Conservation (phyloP, 257 asterid genomes). For the Penstemon newberryi region DNA sequence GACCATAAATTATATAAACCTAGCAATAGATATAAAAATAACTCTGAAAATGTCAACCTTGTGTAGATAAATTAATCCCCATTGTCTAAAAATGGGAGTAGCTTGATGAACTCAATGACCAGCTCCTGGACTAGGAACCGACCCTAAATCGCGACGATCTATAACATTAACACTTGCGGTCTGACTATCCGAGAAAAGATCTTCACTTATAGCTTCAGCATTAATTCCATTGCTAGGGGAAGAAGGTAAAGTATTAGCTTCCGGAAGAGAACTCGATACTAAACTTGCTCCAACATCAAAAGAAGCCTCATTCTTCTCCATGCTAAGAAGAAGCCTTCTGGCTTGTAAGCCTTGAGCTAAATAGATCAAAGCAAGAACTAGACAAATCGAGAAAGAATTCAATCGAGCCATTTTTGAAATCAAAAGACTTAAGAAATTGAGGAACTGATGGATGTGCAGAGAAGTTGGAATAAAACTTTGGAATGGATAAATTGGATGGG, state of each 20-base stretch:
- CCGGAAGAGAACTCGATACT: not conserved
- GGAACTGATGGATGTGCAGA: not conserved
- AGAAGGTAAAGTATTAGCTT: constrained; percentile 5
- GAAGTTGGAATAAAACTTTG: not conserved
- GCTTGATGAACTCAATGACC: constrained; percentile 20
- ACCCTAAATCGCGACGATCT: constrained; percentile 18
- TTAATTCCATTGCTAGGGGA: not conserved
- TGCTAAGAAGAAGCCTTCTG: not conserved
- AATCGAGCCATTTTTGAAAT: constrained; percentile 4
- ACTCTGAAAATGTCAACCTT: too few relatives aligned
- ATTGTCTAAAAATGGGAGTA: not conserved
- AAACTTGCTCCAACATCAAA: not conserved
- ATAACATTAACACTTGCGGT: not conserved
- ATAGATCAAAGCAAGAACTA: constrained; percentile 20
- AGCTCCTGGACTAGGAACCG: constrained; percentile 35
- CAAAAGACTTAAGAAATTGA: not conserved
- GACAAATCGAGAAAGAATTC: not conserved
- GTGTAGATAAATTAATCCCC: not conserved
- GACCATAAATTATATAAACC: not conserved
- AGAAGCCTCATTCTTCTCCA: constrained; percentile 12
- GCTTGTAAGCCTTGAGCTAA: constrained; percentile 16
- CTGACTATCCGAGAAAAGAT: not conserved
- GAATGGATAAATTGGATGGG: constrained; percentile 14
- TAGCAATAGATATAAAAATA: not conserved
- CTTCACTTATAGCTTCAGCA: not conserved